phyloP scores from a whole-genome alignment of 805 yeast genomes.

The Metschnikowia dekortorum region DNA sequence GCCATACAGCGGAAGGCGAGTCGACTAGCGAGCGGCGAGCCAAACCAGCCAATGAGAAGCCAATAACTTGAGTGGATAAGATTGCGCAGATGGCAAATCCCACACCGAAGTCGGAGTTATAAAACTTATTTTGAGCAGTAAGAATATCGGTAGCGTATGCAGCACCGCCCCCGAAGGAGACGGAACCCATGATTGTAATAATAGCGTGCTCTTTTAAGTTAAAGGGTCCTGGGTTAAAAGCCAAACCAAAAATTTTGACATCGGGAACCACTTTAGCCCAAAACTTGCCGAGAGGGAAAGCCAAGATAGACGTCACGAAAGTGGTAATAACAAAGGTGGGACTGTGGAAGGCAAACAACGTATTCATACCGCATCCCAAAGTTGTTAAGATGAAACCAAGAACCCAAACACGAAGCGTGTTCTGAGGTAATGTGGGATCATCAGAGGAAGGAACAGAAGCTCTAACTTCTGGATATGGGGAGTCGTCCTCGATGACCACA shows the following conservation, averaged over 20 bases:
- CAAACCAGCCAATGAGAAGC: slow-evolving; percentile 65
- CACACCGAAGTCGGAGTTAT: slow-evolving; percentile 41
- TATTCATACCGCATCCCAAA: slow-evolving; percentile 55
- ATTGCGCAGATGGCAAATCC: slow-evolving; percentile 54
- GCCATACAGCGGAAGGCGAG: slow-evolving; percentile 71
- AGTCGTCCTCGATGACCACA: slow-evolving; percentile 17
- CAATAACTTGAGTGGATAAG: slow-evolving; percentile 58
- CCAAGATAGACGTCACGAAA: slow-evolving; percentile 54
- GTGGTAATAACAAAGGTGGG: slow-evolving; percentile 51
- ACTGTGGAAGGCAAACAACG: slow-evolving; percentile 53
- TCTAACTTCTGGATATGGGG: slow-evolving; percentile 64
- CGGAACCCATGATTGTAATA: slow-evolving; percentile 50
- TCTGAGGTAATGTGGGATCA: slow-evolving; percentile 45
- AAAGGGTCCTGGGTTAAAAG: slow-evolving; percentile 58
- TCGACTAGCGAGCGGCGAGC: slow-evolving; percentile 55
- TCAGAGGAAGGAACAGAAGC: slow-evolving; percentile 53
- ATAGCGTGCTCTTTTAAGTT: slow-evolving; percentile 59
- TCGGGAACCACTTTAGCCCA: slow-evolving; percentile 40
- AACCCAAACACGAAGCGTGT: slow-evolving; percentile 54
- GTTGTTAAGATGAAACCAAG: slow-evolving; percentile 48
- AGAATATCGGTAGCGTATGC: slow-evolving; percentile 58
- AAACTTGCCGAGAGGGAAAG: slow-evolving; percentile 55
- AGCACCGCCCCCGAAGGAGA: slow-evolving; percentile 38
- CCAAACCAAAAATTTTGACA: slow-evolving; percentile 28
- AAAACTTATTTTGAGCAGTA: slow-evolving; percentile 47